Conservation (phyloP, 2,329 filamentous ascomycete species). For the Colletotrichum zoysiae region DNA sequence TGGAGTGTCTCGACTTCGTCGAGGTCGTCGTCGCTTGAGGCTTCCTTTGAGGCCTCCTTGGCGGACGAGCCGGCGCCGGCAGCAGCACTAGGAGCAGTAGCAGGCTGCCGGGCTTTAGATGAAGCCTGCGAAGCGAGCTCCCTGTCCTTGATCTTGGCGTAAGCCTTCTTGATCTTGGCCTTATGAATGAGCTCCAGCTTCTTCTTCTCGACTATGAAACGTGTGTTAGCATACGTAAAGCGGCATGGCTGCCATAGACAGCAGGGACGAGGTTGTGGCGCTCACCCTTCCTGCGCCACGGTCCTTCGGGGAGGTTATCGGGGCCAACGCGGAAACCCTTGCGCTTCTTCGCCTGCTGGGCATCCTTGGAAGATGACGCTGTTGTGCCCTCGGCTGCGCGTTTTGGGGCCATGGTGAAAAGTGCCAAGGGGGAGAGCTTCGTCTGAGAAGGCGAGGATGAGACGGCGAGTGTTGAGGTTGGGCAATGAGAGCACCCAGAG, state of each 20-base stretch:
- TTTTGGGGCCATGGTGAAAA: constrained; percentile 68
- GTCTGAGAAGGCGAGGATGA: background rate
- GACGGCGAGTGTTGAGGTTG: background rate
- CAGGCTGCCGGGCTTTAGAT: constrained; percentile 38
- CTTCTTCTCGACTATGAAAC: constrained; percentile 79
- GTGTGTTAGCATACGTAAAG: constrained; percentile 5
- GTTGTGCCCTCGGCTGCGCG: constrained; percentile 58
- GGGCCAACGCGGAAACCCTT: constrained; percentile 90
- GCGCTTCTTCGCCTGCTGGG: constrained; percentile 63
- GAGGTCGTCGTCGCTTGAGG: constrained; percentile 43
- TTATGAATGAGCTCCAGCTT: constrained; percentile 91
- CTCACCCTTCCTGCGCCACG: constrained; percentile 81
- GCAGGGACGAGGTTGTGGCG: constrained; percentile 16
- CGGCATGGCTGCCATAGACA: constrained; percentile 4
- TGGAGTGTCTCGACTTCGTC: constrained; percentile 21
- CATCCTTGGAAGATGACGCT: constrained; percentile 47
- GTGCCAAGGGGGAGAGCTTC: background rate
- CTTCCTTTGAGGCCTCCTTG: constrained; percentile 42
- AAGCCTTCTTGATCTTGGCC: constrained; percentile 92
- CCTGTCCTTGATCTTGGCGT: constrained; percentile 84
- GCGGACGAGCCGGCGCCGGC: constrained; percentile 28
- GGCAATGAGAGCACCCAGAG: background rate
- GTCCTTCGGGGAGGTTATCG: constrained; percentile 90
- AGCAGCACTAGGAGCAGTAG: constrained; percentile 10
- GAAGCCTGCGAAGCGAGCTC: constrained; percentile 52